These are phyloP conservation scores for Fusarium sp. DNA, from an alignment of 2,329 filamentous ascomycete genomes.

Conservation along the genomic window DNA sequence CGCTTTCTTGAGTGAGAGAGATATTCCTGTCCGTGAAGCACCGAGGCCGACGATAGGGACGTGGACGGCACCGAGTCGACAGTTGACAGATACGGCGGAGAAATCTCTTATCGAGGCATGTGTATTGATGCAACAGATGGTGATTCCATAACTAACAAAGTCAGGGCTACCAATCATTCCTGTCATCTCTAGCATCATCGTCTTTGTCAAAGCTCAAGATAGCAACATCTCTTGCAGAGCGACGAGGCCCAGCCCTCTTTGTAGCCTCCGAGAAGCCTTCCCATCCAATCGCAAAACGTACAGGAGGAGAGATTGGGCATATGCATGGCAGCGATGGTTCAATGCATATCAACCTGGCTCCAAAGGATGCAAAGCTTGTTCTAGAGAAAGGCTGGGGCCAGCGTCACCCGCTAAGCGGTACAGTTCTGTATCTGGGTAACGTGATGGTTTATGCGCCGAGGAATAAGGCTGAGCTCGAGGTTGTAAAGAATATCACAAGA, in stretches of 20 bases:
- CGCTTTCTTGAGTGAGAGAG: constrained; percentile 13
- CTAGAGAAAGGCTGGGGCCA: constrained; percentile 26
- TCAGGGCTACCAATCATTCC: constrained; percentile 25
- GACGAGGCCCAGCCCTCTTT: constrained; percentile 25
- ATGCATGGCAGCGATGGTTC: constrained; percentile 31
- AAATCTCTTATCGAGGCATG: not conserved
- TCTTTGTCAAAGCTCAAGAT: constrained; percentile 22
- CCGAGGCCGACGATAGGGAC: constrained; percentile 17
- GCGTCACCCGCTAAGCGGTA: constrained; percentile 23
- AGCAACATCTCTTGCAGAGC: constrained; percentile 17
- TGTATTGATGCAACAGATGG: fast-evolving
- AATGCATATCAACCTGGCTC: constrained; percentile 23
- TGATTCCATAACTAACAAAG: not conserved
- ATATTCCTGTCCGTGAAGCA: constrained; percentile 18
- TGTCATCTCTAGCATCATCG: constrained; percentile 14
- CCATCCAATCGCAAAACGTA: constrained; percentile 3
- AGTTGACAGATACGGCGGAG: constrained; percentile 9
- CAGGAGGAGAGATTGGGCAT: constrained; percentile 14
- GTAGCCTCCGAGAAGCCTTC: not conserved
- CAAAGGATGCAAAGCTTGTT: constrained; percentile 26
- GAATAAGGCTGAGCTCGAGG: constrained; percentile 13
- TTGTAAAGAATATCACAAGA: constrained; percentile 3
- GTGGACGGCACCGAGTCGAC: constrained; percentile 30
- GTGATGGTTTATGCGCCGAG: constrained; percentile 32
- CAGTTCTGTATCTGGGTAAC: constrained; percentile 21